Percentiles rank a stretch among this genome's conserved stretches.
phyloP scores from a whole-genome alignment of 2,329 filamentous ascomycete genomes.

The Dactylonectria macrodidyma region DNA sequence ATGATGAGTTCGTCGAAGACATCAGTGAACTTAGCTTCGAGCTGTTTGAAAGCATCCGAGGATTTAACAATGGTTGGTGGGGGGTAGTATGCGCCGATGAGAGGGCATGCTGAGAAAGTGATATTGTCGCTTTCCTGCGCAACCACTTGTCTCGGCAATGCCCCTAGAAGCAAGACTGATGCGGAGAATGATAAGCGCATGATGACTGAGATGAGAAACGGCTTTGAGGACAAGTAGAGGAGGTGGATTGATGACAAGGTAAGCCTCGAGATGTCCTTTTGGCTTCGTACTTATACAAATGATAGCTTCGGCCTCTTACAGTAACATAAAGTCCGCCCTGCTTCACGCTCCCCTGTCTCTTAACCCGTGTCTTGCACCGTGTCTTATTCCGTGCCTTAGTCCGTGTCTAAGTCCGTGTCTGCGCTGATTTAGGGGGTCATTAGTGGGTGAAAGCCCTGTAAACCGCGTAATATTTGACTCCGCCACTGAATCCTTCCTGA shows the following conservation, averaged over 20 bases:
- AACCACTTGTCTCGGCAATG: not conserved
- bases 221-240: not conserved
- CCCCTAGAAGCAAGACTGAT: not conserved
- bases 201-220: not conserved
- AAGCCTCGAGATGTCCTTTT: no score
- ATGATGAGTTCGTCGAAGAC: slow-evolving; percentile 35
- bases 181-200: slow-evolving; percentile 19
- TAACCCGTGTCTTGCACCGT: slow-evolving; percentile 18
- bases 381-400: slow-evolving; percentile 10
- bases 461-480: not conserved
- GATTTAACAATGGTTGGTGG: slow-evolving; percentile 30
- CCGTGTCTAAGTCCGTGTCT: slow-evolving; percentile 33
- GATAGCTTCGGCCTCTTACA: not conserved
- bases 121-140: slow-evolving; percentile 24
- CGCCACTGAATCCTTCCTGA: not conserved
- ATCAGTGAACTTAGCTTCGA: slow-evolving; percentile 23
- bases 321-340: not conserved
- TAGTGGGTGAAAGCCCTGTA: not conserved
- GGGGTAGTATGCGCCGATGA: slow-evolving; percentile 42
- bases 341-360: not conserved
- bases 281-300: not conserved
- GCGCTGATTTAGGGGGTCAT: not conserved
- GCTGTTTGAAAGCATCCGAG: not conserved
- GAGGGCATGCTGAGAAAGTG: slow-evolving; percentile 38
- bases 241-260: not conserved